phyloP scores from a whole-genome alignment of 306 rosid species.

The Abrus precatorius region DNA sequence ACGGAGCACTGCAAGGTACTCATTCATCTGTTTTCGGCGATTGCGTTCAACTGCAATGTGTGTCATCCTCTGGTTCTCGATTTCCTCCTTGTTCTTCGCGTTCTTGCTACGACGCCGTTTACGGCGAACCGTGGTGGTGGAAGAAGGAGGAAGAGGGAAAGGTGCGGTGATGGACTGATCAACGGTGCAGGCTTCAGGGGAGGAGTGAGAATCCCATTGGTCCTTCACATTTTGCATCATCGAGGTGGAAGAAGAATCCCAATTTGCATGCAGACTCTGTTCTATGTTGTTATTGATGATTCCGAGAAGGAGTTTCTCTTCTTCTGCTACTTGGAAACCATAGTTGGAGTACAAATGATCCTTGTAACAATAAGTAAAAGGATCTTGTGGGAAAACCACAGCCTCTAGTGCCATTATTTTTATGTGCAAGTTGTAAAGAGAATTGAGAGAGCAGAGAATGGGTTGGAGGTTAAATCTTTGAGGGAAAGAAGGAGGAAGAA shows the following conservation, averaged over 20 bases:
- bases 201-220: constrained; percentile 52
- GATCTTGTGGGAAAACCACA: constrained; percentile 62
- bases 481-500: neutral
- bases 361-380: constrained; percentile 39
- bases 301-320: constrained; percentile 51
- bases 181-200: constrained; percentile 51
- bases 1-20: constrained; percentile 78
- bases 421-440: neutral
- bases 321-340: constrained; percentile 39
- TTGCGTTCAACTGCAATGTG: constrained; percentile 96
- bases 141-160: constrained; percentile 19
- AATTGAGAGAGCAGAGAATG: neutral
- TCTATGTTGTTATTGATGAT: constrained; percentile 49
- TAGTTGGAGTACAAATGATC: constrained; percentile 40
- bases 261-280: constrained; percentile 47
- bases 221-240: constrained; percentile 45
- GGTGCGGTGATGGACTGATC: constrained; percentile 1
- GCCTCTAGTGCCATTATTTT: constrained; percentile 57
- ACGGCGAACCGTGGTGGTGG: constrained; percentile 48
- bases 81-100: constrained; percentile 79
- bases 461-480: neutral
- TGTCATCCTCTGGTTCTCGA: constrained; percentile 92
- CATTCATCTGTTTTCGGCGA: constrained; percentile 91
- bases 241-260: constrained; percentile 47
- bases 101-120: constrained; percentile 77